These are phyloP conservation scores for Alternaria brassicicola DNA, from an alignment of 2,329 filamentous ascomycete genomes.

Conservation along the genomic window DNA sequence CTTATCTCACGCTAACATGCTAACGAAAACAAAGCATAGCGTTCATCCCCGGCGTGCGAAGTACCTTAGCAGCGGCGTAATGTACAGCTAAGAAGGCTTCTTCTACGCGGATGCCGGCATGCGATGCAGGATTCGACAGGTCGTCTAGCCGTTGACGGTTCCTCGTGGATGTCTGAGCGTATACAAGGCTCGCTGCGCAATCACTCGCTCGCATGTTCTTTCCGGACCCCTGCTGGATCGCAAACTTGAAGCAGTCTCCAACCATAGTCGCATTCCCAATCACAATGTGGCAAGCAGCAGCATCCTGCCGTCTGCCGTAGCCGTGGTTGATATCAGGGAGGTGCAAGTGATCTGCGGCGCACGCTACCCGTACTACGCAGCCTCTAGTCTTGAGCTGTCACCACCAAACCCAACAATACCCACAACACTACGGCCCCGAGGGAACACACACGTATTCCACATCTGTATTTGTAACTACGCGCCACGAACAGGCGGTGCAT, in stretches of 20 bases:
- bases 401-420: slow-evolving; percentile 16
- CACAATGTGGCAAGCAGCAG: not conserved
- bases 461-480: slow-evolving; percentile 26
- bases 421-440: slow-evolving; percentile 8
- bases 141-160: not conserved
- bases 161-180: not conserved
- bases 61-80: not conserved
- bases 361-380: slow-evolving; percentile 17
- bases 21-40: not conserved
- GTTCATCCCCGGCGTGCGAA: not conserved
- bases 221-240: not conserved
- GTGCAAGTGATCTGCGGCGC: slow-evolving; percentile 10
- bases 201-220: not conserved
- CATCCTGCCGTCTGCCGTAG: not conserved
- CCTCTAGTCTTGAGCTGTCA: slow-evolving; percentile 16
- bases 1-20: not conserved
- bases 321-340: slow-evolving; percentile 6
- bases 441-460: slow-evolving; percentile 1
- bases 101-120: not conserved
- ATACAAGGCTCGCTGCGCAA: not conserved
- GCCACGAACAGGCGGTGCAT: slow-evolving; percentile 21
- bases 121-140: not conserved
- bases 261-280: not conserved
- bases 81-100: not conserved
- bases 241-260: not conserved